Percentiles rank a stretch among this genome's conserved stretches.
phyloP scores from a whole-genome alignment of 2,329 filamentous ascomycete genomes.

The Plectosphaerella sp. region DNA sequence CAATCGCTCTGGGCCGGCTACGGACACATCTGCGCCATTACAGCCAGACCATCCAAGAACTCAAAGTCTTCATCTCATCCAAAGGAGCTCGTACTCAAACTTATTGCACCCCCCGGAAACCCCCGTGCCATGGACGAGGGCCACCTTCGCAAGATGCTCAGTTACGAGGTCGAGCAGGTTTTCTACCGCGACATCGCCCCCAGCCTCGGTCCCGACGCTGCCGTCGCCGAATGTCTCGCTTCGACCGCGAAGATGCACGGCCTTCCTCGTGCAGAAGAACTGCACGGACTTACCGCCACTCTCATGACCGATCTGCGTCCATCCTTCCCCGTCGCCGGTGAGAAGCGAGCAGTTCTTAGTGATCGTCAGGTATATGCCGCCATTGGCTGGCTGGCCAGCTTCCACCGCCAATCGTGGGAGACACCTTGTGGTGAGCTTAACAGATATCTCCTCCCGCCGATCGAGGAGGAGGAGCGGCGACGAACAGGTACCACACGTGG shows the following conservation, averaged over 20 bases:
- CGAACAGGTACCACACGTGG: constrained; percentile 11
- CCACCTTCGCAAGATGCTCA: constrained; percentile 61
- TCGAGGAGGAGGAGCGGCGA: constrained; percentile 43
- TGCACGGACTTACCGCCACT: constrained; percentile 43
- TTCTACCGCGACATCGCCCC: constrained; percentile 58
- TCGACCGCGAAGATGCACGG: constrained; percentile 30
- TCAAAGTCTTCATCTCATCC: constrained; percentile 15
- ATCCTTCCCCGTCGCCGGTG: constrained; percentile 51
- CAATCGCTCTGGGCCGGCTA: constrained; percentile 49
- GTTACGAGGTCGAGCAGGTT: constrained; percentile 62
- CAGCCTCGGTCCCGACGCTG: constrained; percentile 31
- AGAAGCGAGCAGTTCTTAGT: constrained; percentile 44
- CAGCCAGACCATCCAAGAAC: constrained; percentile 27
- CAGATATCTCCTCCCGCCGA: constrained; percentile 46
- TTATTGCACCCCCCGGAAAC: constrained; percentile 48
- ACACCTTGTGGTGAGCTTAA: constrained; percentile 21
- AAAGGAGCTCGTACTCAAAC: constrained; percentile 49
- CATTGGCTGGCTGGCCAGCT: constrained; percentile 58
- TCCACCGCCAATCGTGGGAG: constrained; percentile 53
- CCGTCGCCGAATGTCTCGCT: constrained; percentile 46
- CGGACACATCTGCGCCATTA: constrained; percentile 51
- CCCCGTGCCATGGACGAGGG: constrained; percentile 45
- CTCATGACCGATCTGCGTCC: constrained; percentile 52
- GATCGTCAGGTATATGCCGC: constrained; percentile 45
- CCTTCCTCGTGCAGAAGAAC: constrained; percentile 21